phyloP scores from a whole-genome alignment of 164 flowering plant genomes.

The Tinospora cordifolia region DNA sequence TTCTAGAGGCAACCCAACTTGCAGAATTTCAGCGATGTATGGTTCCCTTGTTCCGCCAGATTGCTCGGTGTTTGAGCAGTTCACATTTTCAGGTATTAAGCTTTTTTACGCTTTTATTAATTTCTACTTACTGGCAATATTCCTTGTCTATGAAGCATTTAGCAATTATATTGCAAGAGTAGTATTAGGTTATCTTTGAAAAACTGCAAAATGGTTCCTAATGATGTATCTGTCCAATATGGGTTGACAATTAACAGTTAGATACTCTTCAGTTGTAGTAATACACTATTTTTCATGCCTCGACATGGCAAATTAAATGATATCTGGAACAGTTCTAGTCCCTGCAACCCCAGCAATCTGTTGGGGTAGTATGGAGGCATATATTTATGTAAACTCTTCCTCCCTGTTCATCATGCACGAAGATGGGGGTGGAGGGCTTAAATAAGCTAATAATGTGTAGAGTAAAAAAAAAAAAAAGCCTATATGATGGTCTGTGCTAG shows the following conservation, averaged over 20 bases:
- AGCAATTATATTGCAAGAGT: neutral
- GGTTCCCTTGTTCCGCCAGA: slow-evolving; percentile 64
- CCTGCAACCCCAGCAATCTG: neutral
- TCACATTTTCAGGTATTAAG: slow-evolving; percentile 62
- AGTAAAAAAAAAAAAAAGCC: neutral
- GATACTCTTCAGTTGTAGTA: neutral
- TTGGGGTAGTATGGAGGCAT: neutral
- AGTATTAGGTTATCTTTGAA: neutral
- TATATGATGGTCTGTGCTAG: no score
- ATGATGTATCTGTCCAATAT: neutral
- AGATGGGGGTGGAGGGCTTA: neutral
- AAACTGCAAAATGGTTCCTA: neutral
- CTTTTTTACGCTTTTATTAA: neutral
- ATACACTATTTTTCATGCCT: neutral
- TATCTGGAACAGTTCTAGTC: neutral
- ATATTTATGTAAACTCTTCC: neutral
- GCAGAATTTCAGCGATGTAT: slow-evolving; percentile 69
- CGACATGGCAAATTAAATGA: neutral
- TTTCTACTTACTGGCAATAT: neutral
- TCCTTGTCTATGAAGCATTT: neutral
- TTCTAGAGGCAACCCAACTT: slow-evolving; percentile 59
- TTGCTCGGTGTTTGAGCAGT: slow-evolving; percentile 64
- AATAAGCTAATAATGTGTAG: neutral
- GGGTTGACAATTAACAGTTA: neutral
- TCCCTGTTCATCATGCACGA: neutral